Conservation (phyloP, 306 rosid species). For the Casuarina glauca region DNA sequence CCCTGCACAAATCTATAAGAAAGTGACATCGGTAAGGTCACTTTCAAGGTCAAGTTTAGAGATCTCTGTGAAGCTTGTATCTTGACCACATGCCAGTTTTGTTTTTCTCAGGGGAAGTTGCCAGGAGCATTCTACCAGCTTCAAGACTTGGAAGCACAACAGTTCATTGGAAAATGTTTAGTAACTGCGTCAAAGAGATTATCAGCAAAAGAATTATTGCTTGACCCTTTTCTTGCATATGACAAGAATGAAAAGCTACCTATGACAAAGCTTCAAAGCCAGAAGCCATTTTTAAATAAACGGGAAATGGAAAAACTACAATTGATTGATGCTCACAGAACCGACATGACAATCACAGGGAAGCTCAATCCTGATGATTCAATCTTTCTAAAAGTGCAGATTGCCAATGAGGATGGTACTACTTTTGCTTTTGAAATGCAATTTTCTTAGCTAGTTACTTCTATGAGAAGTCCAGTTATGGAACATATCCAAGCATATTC, state of each 20-base stretch:
- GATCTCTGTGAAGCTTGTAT: slow-evolving; percentile 1
- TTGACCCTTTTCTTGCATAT: slow-evolving; percentile 61
- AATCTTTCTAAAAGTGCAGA: slow-evolving; percentile 77
- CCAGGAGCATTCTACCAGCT: slow-evolving; percentile 66
- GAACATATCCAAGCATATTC: slow-evolving; percentile 5
- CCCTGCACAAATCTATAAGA: slow-evolving; percentile 94
- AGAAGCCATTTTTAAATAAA: slow-evolving; percentile 66
- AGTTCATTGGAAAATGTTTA: slow-evolving; percentile 68
- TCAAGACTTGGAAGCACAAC: slow-evolving; percentile 65
- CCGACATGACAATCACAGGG: slow-evolving; percentile 81
- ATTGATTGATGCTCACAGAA: slow-evolving; percentile 41
- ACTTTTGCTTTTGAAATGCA: neutral
- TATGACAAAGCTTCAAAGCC: slow-evolving; percentile 37
- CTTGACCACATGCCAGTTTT: slow-evolving; percentile 22
- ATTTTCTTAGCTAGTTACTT: slow-evolving; percentile 3
- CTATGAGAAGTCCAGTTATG: neutral
- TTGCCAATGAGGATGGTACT: slow-evolving; percentile 67
- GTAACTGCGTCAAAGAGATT: slow-evolving; percentile 58
- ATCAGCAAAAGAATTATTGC: slow-evolving; percentile 69
- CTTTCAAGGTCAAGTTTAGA: neutral
- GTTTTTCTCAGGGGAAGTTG: slow-evolving; percentile 68
- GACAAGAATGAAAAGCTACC: slow-evolving; percentile 37
- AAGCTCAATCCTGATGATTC: slow-evolving; percentile 76
- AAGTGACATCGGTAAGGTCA: slow-evolving; percentile 79
- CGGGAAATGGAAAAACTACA: slow-evolving; percentile 58